phyloP scores from a whole-genome alignment of 2,329 filamentous ascomycete species.

The Onygenales sp. region DNA sequence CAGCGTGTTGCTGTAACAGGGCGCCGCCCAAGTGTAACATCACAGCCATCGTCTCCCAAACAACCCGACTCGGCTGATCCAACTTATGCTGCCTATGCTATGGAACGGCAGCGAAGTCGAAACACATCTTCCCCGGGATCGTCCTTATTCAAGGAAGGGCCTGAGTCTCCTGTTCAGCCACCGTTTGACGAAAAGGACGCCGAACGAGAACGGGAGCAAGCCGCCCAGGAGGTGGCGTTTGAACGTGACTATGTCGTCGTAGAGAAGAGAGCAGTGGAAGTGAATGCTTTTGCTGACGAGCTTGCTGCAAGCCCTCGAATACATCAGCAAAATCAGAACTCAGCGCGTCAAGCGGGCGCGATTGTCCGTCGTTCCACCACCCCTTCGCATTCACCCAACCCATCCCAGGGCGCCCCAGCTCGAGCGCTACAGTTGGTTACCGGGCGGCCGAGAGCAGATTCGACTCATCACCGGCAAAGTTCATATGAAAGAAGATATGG shows the following conservation, averaged over 20 bases:
- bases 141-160: slow-evolving; percentile 39
- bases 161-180: slow-evolving; percentile 18
- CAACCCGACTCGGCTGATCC: slow-evolving; percentile 29
- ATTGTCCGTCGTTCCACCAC: slow-evolving; percentile 70
- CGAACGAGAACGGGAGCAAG: slow-evolving; percentile 48
- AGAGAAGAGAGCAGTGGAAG: slow-evolving; percentile 89
- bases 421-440: slow-evolving; percentile 65
- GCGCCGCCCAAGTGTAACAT: slow-evolving; percentile 25
- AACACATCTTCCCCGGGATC: slow-evolving; percentile 33
- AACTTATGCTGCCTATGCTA: slow-evolving; percentile 29
- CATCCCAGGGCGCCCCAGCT: slow-evolving; percentile 44
- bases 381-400: slow-evolving; percentile 62
- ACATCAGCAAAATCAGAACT: slow-evolving; percentile 36
- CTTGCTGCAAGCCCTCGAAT: slow-evolving; percentile 71
- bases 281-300: slow-evolving; percentile 95
- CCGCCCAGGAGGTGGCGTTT: slow-evolving; percentile 78
- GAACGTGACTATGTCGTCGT: slow-evolving; percentile 94
- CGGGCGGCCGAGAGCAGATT: slow-evolving; percentile 53
- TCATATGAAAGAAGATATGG: slow-evolving; percentile 78
- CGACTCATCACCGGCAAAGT: slow-evolving; percentile 58
- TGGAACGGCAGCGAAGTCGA: slow-evolving; percentile 55
- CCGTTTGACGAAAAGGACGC: slow-evolving; percentile 27
- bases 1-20: slow-evolving; percentile 18
- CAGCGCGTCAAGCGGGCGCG: slow-evolving; percentile 49
- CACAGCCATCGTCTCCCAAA: slow-evolving; percentile 30